These are phyloP conservation scores for Rhododendron vialii DNA, from an alignment of 148 eudicot genomes.

Conservation along the genomic window DNA sequence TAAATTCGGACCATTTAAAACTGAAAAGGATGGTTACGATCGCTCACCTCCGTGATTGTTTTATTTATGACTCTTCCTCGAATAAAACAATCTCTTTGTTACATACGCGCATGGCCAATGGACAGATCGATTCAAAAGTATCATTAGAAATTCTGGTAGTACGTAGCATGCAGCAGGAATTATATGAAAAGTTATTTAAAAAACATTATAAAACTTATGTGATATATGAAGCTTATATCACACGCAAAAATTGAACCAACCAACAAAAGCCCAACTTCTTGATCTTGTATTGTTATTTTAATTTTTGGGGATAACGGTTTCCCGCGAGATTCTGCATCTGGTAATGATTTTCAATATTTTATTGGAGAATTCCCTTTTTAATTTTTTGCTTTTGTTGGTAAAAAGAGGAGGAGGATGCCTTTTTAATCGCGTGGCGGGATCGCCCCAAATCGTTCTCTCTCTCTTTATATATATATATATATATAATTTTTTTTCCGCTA, in stretches of 20 bases:
- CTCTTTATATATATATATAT: no score
- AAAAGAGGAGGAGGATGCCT: no score
- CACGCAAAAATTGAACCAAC: not conserved
- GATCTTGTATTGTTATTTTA: not conserved
- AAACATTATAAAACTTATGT: no score
- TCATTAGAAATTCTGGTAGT: not conserved
- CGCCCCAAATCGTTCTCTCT: no score
- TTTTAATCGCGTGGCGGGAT: no score
- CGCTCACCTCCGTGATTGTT: no score
- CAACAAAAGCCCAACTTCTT: slow-evolving; percentile 3
- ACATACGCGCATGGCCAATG: not conserved
- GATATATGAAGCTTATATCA: not conserved
- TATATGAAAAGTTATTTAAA: not conserved
- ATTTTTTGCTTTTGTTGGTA: not conserved
- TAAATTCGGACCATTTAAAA: no score
- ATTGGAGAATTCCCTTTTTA: not conserved
- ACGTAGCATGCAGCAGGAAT: not conserved
- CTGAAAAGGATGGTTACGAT: no score
- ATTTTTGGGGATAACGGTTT: not conserved
- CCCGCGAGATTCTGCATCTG: not conserved
- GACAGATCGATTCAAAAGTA: not conserved
- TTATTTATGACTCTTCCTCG: no score
- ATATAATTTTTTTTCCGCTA: no score
- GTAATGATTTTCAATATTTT: not conserved
- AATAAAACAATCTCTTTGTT: not conserved